Evolutionary conservation across 208 protist genomes (phyloP), one percentile per base, ranked within the genome.

Genomic region (Leishmania tropica): DNA sequence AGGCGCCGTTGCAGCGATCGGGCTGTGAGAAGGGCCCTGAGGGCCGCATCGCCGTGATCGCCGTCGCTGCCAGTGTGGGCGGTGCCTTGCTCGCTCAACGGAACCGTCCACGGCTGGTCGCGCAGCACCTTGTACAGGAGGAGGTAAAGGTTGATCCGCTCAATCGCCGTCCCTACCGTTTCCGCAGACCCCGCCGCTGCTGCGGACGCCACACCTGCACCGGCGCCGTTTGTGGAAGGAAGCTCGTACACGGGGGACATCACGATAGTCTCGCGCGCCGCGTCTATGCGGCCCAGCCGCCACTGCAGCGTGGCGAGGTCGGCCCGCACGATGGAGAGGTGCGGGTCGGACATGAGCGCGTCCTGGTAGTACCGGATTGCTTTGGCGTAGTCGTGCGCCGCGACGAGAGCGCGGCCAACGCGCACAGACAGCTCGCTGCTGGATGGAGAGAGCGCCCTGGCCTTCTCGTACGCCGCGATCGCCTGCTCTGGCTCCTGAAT

Each of bases 251-350:
- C 85, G 3, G 96, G 86, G 0, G 94, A 86, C 47, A 93, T 88
- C 40, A 73, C 78, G 51, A 99, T 79, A 3, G 88, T 85, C 40
- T 88, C 42, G 75, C 96, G 85, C 19, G 96, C 95, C 24, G 88
- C 79, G 13, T 90, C 86, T 72, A 86, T 84, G 40, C 92, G 82
- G 37, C 93, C 89, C 1, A 99, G 93, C 71, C 91, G 90, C 83
- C 96, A 96, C 79, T 97, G 94, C 8, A 99, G 92, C 64, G 90
- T 95, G 11, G 98, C 96, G 31, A 99, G 90, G 62, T 99, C 98
- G 45, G 97, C 89, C 51, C 93, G 87, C 15, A 99, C 91, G 47
- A 75, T 83, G 76, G 95, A 90, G 73, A 95, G 86, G n/a, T 83
- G 81, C 37, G 84, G 84, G 73, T 98, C 95, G 56, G 81, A 67